phyloP scores from a whole-genome alignment of 2,329 filamentous ascomycete genomes.

The Colletotrichum simmondsii region DNA sequence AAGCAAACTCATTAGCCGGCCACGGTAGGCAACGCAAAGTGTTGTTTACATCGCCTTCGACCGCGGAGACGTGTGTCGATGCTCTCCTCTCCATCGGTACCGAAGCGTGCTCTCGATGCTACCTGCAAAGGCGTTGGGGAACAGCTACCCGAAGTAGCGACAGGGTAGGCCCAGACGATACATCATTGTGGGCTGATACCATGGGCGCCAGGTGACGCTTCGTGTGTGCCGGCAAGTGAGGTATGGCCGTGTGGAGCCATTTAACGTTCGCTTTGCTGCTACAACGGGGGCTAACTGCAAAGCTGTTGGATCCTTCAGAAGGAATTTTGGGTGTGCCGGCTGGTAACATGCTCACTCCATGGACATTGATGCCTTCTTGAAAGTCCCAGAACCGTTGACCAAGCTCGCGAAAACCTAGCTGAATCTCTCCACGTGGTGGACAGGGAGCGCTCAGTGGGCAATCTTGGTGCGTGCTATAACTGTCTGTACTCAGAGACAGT shows the following conservation, averaged over 20 bases:
- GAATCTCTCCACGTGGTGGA: slow-evolving; percentile 27
- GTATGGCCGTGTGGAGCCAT: slow-evolving; percentile 23
- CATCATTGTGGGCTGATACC: slow-evolving; percentile 36
- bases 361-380: neutral
- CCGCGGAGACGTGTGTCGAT: neutral
- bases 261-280: slow-evolving; percentile 16
- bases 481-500: neutral
- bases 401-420: slow-evolving; percentile 16
- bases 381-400: neutral
- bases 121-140: slow-evolving; percentile 13
- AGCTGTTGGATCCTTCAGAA: neutral
- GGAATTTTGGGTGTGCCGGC: neutral
- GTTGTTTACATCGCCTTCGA: neutral
- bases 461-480: neutral
- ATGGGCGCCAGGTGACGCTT: slow-evolving; percentile 36
- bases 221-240: slow-evolving; percentile 33
- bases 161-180: slow-evolving; percentile 22
- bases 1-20: neutral
- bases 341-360: neutral
- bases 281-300: neutral
- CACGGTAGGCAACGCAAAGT: neutral
- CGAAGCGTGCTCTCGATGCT: neutral
- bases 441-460: slow-evolving; percentile 19
- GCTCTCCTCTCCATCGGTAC: slow-evolving; percentile 1
- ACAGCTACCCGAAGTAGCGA: neutral